Evolutionary conservation across 2,329 filamentous ascomycete species (phyloP).

Genomic region (Penicillium glabrum): DNA sequence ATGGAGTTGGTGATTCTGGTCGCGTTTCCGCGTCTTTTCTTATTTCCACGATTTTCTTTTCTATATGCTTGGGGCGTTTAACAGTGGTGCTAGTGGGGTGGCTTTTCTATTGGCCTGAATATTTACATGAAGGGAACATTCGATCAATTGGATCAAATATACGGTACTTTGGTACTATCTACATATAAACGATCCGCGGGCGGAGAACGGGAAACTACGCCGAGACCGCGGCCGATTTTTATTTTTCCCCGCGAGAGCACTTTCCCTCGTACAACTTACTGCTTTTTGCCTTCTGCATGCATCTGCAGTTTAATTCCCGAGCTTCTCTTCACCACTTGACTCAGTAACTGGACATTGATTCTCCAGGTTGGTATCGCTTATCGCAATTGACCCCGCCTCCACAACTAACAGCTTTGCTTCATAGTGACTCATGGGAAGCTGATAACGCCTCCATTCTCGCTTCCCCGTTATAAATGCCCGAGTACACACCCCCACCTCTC

Average conservation of each 20-base stretch:
- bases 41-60: background rate
- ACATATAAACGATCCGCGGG: constrained; percentile 1
- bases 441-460: background rate
- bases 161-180: background rate
- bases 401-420: constrained; percentile 7
- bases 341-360: background rate
- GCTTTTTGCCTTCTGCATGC: background rate
- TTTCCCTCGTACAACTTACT: constrained; percentile 5
- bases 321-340: background rate
- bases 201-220: constrained; percentile 15
- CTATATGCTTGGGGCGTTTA: constrained; percentile 17
- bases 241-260: constrained; percentile 18
- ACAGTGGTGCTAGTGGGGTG: constrained; percentile 10
- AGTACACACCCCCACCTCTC: constrained; percentile 29
- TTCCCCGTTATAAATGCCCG: constrained; percentile 1
- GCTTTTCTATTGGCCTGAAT: constrained; percentile 14
- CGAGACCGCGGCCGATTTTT: constrained; percentile 11
- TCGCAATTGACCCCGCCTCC: background rate
- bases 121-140: constrained; percentile 15
- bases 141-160: background rate
- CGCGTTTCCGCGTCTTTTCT: constrained; percentile 3
- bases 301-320: background rate
- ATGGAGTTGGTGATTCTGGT: constrained; percentile 27
- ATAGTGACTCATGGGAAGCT: constrained; percentile 19
- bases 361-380: constrained; percentile 3